A percentile compares a stretch with the other conserved stretches of the same genome.
Evolutionary conservation across 768 basidiomycete genomes (phyloP).

Genomic region (Crepidotus variabilis): DNA sequence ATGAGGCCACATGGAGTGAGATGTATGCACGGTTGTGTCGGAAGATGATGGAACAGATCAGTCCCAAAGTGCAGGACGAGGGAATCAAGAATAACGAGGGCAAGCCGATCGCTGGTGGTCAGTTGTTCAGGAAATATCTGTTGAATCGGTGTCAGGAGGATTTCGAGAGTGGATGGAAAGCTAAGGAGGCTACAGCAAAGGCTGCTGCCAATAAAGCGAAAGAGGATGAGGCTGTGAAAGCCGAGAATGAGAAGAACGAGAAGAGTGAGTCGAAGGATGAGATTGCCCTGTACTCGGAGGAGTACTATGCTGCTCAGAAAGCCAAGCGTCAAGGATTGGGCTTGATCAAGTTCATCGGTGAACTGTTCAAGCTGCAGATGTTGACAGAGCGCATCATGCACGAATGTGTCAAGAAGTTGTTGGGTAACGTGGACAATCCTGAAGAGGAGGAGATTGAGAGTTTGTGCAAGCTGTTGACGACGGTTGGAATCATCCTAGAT

Average conservation of each 20-base stretch:
- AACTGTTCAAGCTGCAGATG: slow-evolving; percentile 99
- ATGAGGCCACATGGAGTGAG: slow-evolving; percentile 93
- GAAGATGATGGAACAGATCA: slow-evolving; percentile 95
- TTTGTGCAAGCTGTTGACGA: slow-evolving; percentile 87
- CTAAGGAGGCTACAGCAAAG: slow-evolving; percentile 81
- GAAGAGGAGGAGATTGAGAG: slow-evolving; percentile 99
- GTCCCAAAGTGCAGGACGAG: slow-evolving; percentile 83
- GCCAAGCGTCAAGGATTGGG: slow-evolving; percentile 96
- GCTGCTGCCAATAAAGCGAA: slow-evolving; percentile 82
- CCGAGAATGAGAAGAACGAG: slow-evolving; percentile 54
- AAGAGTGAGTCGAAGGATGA: slow-evolving; percentile 48
- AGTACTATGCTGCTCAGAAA: slow-evolving; percentile 95
- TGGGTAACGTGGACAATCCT: slow-evolving; percentile 90
- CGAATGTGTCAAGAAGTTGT: slow-evolving; percentile 94
- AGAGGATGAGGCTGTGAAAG: slow-evolving; percentile 80
- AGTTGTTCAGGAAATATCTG: slow-evolving; percentile 95
- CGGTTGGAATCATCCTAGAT: slow-evolving; percentile 84
- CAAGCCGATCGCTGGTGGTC: slow-evolving; percentile 88
- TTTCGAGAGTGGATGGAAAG: slow-evolving; percentile 94
- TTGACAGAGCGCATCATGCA: slow-evolving; percentile 98
- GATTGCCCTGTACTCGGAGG: slow-evolving; percentile 84
- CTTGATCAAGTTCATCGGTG: slow-evolving; percentile 97
- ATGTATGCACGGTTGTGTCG: slow-evolving; percentile 97
- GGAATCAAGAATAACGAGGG: slow-evolving; percentile 79
- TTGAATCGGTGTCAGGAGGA: slow-evolving; percentile 97